Base-by-base conservation (phyloP, 176 grass and related monocot genomes). In the Bolboschoenus planiculmis region DNA sequence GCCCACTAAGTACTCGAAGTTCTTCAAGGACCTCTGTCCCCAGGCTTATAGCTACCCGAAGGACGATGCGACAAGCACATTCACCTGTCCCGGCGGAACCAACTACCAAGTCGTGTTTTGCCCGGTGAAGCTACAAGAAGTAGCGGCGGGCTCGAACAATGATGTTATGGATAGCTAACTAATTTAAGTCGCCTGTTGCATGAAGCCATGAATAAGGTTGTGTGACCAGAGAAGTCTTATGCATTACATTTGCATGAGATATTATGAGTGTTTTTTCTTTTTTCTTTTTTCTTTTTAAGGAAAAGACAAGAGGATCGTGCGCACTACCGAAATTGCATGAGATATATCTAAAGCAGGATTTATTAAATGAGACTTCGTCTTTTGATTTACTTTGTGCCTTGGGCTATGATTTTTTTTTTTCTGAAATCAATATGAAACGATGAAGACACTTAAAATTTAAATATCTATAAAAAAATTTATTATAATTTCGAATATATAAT, bases 31-130 rank as follows among this genome's bases (percentile, higher is more conserved):
- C 5, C 77, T 86, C 2, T 91, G 92, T 71, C 87, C 89, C 0
- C 75, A 94, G 14, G 89, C 87, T 3, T 94, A 91, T 63, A 91
- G 87, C 80, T 91, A 94, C 46, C 85, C 91, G 4, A 87, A 87
- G 62, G 88, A 92, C 9, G 91, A 92, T 18, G 0, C 50, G 1
- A 90, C 78, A 7, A 87, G 85, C 78, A 87, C 68, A 23, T 87
- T 92, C 85, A 92, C 87, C 43, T 92, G 91, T 44, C 85, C 87
- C 0, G 34, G 23, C 1, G 88, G 88, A 5, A 85, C 83, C 1
- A 85, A 87, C 67, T 92, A 92, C 79, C 84, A 61, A 39, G 87
- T 92, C 23, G 29, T 87, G 39, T 92, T 90, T 67, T 92, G 90
- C 83, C 79, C 87, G 31, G 24, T n/a, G 42, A 24, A 51, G 42